These are phyloP conservation scores for Zostera marina DNA, from an alignment of 116 monocot species.

Conservation along the genomic window DNA sequence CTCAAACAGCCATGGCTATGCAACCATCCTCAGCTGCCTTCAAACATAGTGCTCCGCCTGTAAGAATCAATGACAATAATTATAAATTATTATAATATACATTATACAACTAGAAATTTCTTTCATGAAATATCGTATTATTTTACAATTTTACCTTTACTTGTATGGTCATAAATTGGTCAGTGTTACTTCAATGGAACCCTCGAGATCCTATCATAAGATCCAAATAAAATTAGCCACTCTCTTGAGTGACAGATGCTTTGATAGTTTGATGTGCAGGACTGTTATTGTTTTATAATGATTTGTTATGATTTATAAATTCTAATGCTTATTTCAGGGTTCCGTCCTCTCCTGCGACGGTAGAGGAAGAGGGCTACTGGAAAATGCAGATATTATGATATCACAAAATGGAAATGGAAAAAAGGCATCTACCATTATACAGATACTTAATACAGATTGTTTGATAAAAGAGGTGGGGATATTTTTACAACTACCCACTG, in stretches of 20 bases:
- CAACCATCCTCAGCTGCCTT: conserved; percentile 25
- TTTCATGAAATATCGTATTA: not conserved
- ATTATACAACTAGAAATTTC: conserved; percentile 1
- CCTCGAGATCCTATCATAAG: conserved; percentile 22
- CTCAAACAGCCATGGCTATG: conserved; percentile 26
- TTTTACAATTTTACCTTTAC: not conserved
- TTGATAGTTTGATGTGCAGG: not conserved
- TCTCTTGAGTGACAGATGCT: conserved; percentile 34
- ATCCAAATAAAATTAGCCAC: conserved; percentile 42
- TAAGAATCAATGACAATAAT: conserved; percentile 29
- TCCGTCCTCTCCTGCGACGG: conserved; percentile 21
- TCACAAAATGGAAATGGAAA: conserved; percentile 47
- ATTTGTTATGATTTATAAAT: no score
- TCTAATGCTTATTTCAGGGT: conserved; percentile 12
- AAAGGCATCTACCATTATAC: conserved; percentile 32
- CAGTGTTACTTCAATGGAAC: conserved; percentile 25
- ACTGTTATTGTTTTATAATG: not conserved
- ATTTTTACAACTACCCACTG: not conserved
- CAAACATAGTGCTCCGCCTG: conserved; percentile 25
- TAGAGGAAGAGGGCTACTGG: conserved; percentile 40
- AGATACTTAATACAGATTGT: conserved; percentile 71
- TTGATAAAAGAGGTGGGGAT: conserved; percentile 61
- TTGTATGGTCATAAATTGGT: conserved; percentile 25
- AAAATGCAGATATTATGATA: conserved; percentile 27
- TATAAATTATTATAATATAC: conserved; percentile 31